Evolutionary conservation across 257 asterid species (phyloP), one percentile per base, ranked within the genome.

Genomic region (Anisodus acutangulus): DNA sequence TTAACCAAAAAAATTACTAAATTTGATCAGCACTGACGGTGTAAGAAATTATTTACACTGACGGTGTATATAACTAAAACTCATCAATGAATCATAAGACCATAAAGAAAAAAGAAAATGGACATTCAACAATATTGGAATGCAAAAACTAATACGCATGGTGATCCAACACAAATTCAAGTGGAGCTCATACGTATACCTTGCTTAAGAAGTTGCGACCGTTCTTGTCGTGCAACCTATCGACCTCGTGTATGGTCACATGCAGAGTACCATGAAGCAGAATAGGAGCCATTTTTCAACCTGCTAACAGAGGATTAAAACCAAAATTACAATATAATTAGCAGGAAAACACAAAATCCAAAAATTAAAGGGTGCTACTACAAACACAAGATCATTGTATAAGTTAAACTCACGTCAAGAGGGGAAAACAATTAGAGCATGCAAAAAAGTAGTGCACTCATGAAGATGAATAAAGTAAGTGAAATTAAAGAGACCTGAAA

Each of bases 191-290:
- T 16, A 45, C n/a, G 10, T 41, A 72, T 79, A 89, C 92, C 92
- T 89, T 89, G 74, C 82, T 37, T 58, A 89, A 89, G 66, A 89
- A 55, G 7, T 63, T 69, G n/a, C 84, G 83, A 9, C 88, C 87
- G 9, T 85, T 84, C 10, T 35, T 87, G 16, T 67, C 62, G 63
- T 84, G 90, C 39, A 88, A 80, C 84, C 39, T 76, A 71, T 88
- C 92, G 45, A 90, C 89, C 85, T 88, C 92, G 64, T 69, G 83
- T 85, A 90, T 82, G 81, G 92, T 88, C 70, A 81, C 92, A 83
- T 90, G 92, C 69, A 90, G 85, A 76, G 90, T 90, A 55, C 92
- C 92, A 69, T 90, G 92, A 69, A 90, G 89, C 85, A 83, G 68
- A 83, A 82, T 59, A 26, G 81, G 85, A 85, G 87, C 88, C 92